These are phyloP conservation scores for Golubevia pallescens DNA, from an alignment of 1,284 basidiomycete genomes.

Conservation along the genomic window DNA sequence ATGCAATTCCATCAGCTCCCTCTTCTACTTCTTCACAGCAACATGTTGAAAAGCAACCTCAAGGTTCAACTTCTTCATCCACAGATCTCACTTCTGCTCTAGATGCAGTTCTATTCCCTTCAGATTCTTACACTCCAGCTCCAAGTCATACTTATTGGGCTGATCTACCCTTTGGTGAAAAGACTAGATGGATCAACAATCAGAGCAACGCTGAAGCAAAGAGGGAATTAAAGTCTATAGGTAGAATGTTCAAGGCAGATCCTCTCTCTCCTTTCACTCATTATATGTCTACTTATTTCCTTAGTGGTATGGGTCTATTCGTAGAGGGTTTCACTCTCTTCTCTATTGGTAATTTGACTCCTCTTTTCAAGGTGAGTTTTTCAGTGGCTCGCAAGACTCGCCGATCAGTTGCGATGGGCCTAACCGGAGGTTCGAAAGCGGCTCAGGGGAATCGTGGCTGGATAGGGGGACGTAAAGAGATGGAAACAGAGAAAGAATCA, in stretches of 20 bases:
- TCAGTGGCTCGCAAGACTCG: too few relatives aligned
- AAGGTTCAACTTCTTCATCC: background rate
- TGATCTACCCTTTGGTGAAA: constrained; percentile 55
- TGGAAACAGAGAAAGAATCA: too few relatives aligned
- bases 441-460: too few relatives aligned
- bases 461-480: too few relatives aligned
- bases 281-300: constrained; percentile 68
- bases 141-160: constrained; percentile 60
- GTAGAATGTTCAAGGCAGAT: constrained; percentile 68
- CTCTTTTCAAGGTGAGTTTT: constrained; percentile 64
- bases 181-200: constrained; percentile 65
- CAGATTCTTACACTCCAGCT: constrained; percentile 44
- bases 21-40: background rate
- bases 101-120: constrained; percentile 48
- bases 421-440: too few relatives aligned
- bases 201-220: constrained; percentile 66
- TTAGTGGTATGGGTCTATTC: constrained; percentile 69
- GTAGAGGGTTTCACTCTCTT: constrained; percentile 68
- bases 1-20: too few relatives aligned
- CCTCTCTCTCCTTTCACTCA: constrained; percentile 65
- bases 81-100: constrained; percentile 12
- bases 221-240: constrained; percentile 66
- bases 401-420: too few relatives aligned
- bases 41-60: background rate
- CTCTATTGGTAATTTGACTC: constrained; percentile 68